Conservation (phyloP, 1,284 basidiomycete genomes). For the Cystobasidiaceae sp. region DNA sequence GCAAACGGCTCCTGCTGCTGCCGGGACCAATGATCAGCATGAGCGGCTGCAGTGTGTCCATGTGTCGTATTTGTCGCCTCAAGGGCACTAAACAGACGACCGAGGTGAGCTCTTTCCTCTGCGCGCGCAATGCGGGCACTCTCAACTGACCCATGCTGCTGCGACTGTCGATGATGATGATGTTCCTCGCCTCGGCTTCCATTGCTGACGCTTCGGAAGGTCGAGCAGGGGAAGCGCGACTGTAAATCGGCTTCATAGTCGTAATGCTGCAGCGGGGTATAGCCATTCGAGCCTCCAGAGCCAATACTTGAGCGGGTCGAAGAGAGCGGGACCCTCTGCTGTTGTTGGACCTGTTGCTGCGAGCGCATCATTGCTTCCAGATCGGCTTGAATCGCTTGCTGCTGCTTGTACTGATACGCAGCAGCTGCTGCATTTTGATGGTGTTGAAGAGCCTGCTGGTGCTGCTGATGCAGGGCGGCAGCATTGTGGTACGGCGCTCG, state of each 20-base stretch:
- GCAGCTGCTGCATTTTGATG: background rate
- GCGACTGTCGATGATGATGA: no score
- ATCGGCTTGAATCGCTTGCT: no score
- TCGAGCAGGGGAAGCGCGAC: no score
- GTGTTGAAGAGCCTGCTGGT: background rate
- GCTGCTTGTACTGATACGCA: background rate
- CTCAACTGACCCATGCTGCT: constrained; percentile 13
- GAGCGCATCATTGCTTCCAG: no score
- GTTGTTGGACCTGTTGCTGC: no score
- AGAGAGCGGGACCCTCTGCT: no score
- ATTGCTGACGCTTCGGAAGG: no score
- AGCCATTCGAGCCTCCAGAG: no score
- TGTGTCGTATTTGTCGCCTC: background rate
- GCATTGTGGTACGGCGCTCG: background rate
- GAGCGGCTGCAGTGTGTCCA: background rate
- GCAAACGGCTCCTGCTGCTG: background rate
- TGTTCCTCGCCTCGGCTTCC: no score
- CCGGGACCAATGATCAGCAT: background rate
- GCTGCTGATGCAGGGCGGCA: background rate
- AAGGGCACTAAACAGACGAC: constrained; percentile 31
- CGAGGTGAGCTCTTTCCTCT: constrained; percentile 29
- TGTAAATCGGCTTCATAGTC: no score
- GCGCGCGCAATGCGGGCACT: background rate
- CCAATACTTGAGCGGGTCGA: no score
- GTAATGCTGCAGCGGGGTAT: no score